Conservation (phyloP, 23 red algal genomes). For the Gracilaria vermiculophylla region DNA sequence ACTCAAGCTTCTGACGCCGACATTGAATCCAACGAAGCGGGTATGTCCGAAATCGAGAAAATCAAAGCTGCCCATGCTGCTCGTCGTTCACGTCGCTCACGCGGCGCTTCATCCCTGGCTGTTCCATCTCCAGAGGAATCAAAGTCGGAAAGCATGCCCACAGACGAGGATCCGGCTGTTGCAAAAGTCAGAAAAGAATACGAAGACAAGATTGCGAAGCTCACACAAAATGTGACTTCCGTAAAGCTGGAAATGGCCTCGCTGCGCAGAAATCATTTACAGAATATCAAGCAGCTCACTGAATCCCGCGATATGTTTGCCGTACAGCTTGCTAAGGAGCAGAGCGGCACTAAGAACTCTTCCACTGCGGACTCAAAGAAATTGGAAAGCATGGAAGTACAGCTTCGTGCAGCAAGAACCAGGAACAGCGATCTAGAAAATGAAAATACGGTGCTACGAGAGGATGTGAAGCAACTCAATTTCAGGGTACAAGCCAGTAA, state of each 20-base stretch:
- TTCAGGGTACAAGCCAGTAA: slow-evolving; percentile 48
- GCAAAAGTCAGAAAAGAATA: slow-evolving; percentile 25
- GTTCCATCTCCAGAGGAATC: neutral
- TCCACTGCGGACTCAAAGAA: slow-evolving; percentile 23
- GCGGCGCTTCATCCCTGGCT: slow-evolving; percentile 9
- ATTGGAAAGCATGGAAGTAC: slow-evolving; percentile 22
- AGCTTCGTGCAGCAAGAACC: slow-evolving; percentile 59
- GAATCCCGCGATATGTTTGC: slow-evolving; percentile 68
- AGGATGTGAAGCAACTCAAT: slow-evolving; percentile 57
- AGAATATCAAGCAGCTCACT: slow-evolving; percentile 66
- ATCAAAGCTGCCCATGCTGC: slow-evolving; percentile 71
- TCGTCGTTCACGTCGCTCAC: slow-evolving; percentile 57
- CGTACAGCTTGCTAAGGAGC: slow-evolving; percentile 32
- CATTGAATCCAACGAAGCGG: neutral
- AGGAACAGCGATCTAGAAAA: slow-evolving; percentile 39
- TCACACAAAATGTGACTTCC: slow-evolving; percentile 7
- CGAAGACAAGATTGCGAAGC: neutral
- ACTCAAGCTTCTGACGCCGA: neutral
- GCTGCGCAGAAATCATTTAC: slow-evolving; percentile 48
- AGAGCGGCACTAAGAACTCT: neutral
- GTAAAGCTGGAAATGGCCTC: slow-evolving; percentile 60
- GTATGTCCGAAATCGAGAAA: slow-evolving; percentile 50
- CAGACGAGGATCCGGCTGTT: slow-evolving; percentile 13
- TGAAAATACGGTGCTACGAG: slow-evolving; percentile 35
- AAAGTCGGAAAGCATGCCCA: neutral